Conservation (phyloP, 2,329 filamentous ascomycete species). For the Sclerotinia subarctica region DNA sequence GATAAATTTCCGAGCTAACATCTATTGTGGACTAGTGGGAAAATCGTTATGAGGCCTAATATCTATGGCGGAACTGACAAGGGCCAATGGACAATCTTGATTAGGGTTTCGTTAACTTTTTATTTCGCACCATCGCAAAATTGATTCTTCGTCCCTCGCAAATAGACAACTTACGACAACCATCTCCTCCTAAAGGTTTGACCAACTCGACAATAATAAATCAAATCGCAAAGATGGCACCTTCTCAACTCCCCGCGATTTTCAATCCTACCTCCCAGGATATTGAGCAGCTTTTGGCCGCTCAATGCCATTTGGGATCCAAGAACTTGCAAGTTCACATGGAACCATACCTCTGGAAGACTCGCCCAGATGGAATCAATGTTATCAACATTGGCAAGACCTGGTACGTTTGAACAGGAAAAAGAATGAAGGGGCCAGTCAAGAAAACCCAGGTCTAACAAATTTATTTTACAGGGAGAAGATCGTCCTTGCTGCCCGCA, state of each 20-base stretch:
- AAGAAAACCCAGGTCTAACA: slow-evolving; percentile 99
- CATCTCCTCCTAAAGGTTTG: slow-evolving; percentile 26
- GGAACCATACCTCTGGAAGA: slow-evolving; percentile 99
- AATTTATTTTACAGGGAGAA: slow-evolving; percentile 75
- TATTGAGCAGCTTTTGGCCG: slow-evolving; percentile 98
- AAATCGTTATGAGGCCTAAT: rapidly evolving
- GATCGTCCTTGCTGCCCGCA: slow-evolving; percentile 96
- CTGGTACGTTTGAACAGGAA: slow-evolving; percentile 61
- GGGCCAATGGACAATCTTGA: slow-evolving; percentile 17
- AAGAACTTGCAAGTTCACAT: slow-evolving; percentile 99
- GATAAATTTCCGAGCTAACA: slow-evolving; percentile 24
- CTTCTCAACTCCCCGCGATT: slow-evolving; percentile 85
- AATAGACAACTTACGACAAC: slow-evolving; percentile 30
- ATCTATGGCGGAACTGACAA: background rate
- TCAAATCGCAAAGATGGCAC: slow-evolving; percentile 79
- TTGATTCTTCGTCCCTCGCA: slow-evolving; percentile 18
- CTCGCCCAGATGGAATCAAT: slow-evolving; percentile 96
- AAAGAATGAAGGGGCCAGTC: slow-evolving; percentile 32
- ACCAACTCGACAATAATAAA: slow-evolving; percentile 37
- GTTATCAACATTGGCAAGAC: slow-evolving; percentile 99
- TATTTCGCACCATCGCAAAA: slow-evolving; percentile 20
- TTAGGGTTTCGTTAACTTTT: slow-evolving; percentile 22
- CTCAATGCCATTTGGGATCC: slow-evolving; percentile 92
- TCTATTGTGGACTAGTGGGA: slow-evolving; percentile 35
- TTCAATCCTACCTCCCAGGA: slow-evolving; percentile 97